A percentile compares a stretch with the other conserved stretches of the same genome.
Conservation (phyloP, 192 early-diverging fungal genomes). For the Umbelopsis ramanniana region DNA sequence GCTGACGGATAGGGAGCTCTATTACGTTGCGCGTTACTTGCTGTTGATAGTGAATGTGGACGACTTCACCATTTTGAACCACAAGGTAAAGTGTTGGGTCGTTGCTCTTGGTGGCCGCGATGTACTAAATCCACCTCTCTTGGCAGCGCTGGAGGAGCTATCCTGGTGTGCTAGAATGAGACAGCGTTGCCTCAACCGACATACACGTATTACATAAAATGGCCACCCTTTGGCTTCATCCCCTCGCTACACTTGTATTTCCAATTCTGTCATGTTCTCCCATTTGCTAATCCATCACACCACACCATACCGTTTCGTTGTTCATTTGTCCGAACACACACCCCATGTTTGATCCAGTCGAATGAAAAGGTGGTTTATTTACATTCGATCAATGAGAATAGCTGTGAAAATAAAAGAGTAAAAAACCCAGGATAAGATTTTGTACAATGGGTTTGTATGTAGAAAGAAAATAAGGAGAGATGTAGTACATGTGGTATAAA, state of each 20-base stretch:
- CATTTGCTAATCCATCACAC: too few species aligned
- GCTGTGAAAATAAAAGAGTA: not conserved
- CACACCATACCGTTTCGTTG: too few species aligned
- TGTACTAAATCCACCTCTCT: not conserved
- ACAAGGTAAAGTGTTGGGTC: constrained; percentile 44
- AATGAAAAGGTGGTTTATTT: too few species aligned
- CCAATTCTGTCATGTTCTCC: too few species aligned
- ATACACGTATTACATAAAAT: too few species aligned
- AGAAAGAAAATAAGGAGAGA: too few species aligned
- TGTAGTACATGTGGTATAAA: constrained; percentile 22
- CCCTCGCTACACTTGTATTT: too few species aligned
- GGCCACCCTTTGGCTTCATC: too few species aligned
- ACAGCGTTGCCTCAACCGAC: too few species aligned
- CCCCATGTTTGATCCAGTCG: too few species aligned
- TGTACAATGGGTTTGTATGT: constrained; percentile 4
- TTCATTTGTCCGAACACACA: too few species aligned
- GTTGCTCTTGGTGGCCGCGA: not conserved
- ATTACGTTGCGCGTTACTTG: constrained; percentile 62
- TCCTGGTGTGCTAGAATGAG: not conserved
- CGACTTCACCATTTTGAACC: constrained; percentile 63
- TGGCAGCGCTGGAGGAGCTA: not conserved
- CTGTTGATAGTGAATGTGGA: constrained; percentile 54
- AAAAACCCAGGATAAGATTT: constrained; percentile 8
- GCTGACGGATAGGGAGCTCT: constrained; percentile 60
- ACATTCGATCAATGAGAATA: not conserved